phyloP scores from a whole-genome alignment of 805 yeast genomes.

The Teunomyces tritomae region DNA sequence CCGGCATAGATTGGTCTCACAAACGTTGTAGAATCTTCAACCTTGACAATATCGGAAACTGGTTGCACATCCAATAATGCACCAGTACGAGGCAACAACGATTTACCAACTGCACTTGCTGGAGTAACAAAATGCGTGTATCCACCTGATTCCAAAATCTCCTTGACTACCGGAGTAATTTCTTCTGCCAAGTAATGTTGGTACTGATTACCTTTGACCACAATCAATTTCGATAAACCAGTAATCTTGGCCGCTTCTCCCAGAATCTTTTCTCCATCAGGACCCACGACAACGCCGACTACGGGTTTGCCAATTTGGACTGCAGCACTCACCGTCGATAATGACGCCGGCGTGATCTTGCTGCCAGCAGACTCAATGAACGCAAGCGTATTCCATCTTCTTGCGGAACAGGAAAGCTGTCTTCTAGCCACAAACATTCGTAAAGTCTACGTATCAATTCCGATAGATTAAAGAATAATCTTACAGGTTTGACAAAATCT shows the following conservation, averaged over 20 bases:
- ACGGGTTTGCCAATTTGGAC: constrained; percentile 70
- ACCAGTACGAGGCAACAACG: constrained; percentile 80
- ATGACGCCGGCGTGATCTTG: constrained; percentile 60
- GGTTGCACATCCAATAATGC: constrained; percentile 88
- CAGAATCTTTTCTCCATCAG: constrained; percentile 49
- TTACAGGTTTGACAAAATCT: no score
- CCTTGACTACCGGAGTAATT: constrained; percentile 63
- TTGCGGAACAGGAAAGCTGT: constrained; percentile 42
- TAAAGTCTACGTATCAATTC: background rate
- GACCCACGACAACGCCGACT: constrained; percentile 74
- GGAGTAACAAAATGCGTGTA: constrained; percentile 75
- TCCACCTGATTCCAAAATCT: constrained; percentile 42
- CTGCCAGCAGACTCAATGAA: constrained; percentile 61
- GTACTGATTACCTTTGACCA: constrained; percentile 57
- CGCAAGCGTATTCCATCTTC: constrained; percentile 56
- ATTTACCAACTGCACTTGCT: constrained; percentile 86
- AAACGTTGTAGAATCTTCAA: constrained; percentile 67
- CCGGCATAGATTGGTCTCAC: constrained; percentile 96
- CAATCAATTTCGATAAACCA: constrained; percentile 53
- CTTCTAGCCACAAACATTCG: constrained; percentile 25
- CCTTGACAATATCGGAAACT: constrained; percentile 72
- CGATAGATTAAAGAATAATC: no score
- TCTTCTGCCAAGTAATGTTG: constrained; percentile 79
- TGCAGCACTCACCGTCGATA: constrained; percentile 79
- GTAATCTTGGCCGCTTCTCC: constrained; percentile 50